phyloP scores from a whole-genome alignment of 202 grass and related monocot species.

The Carex sylvatica region DNA sequence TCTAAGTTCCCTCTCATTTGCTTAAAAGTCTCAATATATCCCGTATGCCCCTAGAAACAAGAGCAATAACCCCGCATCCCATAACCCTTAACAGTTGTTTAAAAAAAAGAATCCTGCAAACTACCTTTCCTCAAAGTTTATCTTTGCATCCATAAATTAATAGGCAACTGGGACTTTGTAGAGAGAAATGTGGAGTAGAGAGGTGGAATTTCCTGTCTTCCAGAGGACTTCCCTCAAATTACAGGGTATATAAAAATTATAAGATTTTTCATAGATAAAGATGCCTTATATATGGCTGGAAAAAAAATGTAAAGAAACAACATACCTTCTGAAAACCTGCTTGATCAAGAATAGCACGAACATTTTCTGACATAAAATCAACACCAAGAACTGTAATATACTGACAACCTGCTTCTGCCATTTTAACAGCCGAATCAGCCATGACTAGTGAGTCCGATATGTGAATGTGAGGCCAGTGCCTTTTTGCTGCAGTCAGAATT shows the following conservation, averaged over 20 bases:
- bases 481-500: conserved; percentile 83
- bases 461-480: conserved; percentile 91
- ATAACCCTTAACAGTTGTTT: background rate
- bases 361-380: conserved; percentile 99
- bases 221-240: background rate
- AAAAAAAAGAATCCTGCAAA: background rate
- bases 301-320: conserved; percentile 28
- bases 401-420: conserved; percentile 90
- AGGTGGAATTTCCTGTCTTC: background rate
- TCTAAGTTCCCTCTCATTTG: background rate
- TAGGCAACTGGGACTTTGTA: background rate
- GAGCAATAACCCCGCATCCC: background rate
- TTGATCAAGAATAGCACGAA: conserved; percentile 94
- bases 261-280: background rate
- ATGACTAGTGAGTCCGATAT: conserved; percentile 97
- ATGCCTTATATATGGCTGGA: background rate
- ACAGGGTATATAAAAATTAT: background rate
- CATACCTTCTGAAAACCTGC: conserved; percentile 77
- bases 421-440: conserved; percentile 93
- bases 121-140: background rate
- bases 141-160: background rate
- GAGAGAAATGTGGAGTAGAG: background rate
- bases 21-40: background rate
- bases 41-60: background rate
- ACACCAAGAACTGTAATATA: conserved; percentile 95